Evolutionary conservation across 768 basidiomycete genomes (phyloP).

Genomic region (Rhodotorula paludigena): DNA sequence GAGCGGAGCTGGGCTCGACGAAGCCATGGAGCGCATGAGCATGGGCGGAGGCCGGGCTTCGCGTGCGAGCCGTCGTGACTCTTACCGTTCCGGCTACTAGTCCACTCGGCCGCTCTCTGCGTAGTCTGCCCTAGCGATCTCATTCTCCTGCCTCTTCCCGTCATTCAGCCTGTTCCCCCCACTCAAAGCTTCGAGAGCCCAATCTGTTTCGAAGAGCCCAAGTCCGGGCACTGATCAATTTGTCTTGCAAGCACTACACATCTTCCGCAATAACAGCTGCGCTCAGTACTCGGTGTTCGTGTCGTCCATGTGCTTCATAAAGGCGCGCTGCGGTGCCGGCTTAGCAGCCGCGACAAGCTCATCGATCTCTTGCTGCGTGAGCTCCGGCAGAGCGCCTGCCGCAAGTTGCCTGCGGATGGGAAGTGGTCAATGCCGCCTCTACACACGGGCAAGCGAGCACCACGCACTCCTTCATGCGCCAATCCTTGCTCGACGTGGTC

Average conservation of each 20-base stretch:
- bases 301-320: conserved; percentile 39
- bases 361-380: conserved; percentile 27
- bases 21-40: too few relatives aligned
- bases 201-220: too few relatives aligned
- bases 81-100: not conserved
- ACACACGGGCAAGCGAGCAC: not conserved
- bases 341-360: conserved; percentile 9
- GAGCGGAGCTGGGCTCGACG: not conserved
- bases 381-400: conserved; percentile 7
- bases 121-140: too few relatives aligned
- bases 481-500: conserved; percentile 37
- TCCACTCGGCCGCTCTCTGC: conserved; percentile 1
- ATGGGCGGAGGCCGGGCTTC: too few relatives aligned
- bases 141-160: too few relatives aligned
- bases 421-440: rapidly evolving
- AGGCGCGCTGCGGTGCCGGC: conserved; percentile 12
- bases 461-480: conserved; percentile 32
- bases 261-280: too few relatives aligned
- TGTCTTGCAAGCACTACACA: too few relatives aligned
- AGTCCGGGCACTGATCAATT: too few relatives aligned
- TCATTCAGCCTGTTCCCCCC: too few relatives aligned
- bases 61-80: not conserved
- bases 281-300: conserved; percentile 21
- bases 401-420: conserved; percentile 24
- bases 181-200: too few relatives aligned